phyloP scores from a whole-genome alignment of 2,329 filamentous ascomycete genomes.

The Fusarium clavum region DNA sequence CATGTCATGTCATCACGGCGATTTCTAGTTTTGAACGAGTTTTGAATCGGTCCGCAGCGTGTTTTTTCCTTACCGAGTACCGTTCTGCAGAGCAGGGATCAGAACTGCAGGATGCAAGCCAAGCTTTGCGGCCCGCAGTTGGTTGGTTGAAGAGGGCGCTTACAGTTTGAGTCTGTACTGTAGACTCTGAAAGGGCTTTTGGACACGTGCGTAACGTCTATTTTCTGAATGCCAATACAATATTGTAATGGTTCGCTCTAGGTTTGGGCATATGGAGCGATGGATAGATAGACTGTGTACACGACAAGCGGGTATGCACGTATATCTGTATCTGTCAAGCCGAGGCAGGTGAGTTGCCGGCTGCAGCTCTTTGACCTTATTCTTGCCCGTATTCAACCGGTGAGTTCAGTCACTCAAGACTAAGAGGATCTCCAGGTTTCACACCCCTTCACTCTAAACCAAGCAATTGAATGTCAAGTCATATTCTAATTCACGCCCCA shows the following conservation, averaged over 20 bases:
- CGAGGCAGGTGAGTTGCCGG: conserved; percentile 5
- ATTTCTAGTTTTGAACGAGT: conserved; percentile 20
- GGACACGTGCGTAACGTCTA: conserved; percentile 40
- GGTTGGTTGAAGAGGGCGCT: conserved; percentile 32
- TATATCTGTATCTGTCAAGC: conserved; percentile 16
- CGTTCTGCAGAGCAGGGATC: conserved; percentile 11
- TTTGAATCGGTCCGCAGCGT: conserved; percentile 21
- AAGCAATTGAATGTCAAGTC: neutral
- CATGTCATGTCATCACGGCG: conserved; percentile 22
- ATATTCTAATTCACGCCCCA: conserved; percentile 31
- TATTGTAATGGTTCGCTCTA: neutral
- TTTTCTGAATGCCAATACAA: neutral
- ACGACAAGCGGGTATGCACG: neutral
- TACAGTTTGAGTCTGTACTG: conserved; percentile 8
- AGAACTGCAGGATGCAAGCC: conserved; percentile 17
- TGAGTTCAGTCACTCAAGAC: neutral
- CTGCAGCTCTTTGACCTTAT: conserved; percentile 1
- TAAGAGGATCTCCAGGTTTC: neutral
- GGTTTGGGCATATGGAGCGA: neutral
- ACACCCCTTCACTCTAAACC: conserved; percentile 8
- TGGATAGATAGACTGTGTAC: neutral
- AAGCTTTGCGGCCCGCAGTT: conserved; percentile 30
- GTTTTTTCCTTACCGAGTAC: conserved; percentile 4
- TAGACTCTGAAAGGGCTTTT: conserved; percentile 5
- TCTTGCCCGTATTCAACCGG: conserved; percentile 1